A percentile compares a stretch with the other conserved stretches of the same genome.
Conservation (phyloP, 257 asterid species). For the Anisodus acutangulus region DNA sequence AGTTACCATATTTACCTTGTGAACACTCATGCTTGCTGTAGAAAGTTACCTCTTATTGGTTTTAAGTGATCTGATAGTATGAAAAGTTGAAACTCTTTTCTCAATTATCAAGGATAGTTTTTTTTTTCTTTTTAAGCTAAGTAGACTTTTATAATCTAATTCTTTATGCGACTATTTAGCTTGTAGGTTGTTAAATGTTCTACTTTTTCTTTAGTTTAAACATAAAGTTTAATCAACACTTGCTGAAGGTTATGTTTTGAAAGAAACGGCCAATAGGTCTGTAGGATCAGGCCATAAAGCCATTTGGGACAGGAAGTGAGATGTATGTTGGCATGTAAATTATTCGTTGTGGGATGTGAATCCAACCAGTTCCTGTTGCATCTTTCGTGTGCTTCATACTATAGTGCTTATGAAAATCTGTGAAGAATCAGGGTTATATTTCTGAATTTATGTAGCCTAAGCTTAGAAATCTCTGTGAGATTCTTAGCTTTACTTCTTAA, state of each 20-base stretch:
- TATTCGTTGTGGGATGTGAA: not conserved
- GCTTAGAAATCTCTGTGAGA: not conserved
- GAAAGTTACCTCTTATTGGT: not conserved
- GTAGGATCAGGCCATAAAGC: slow-evolving; percentile 6
- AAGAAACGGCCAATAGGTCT: not conserved
- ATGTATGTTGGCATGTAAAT: not conserved
- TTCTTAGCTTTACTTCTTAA: not conserved
- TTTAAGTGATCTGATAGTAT: not conserved
- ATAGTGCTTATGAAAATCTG: not conserved
- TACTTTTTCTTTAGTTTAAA: not conserved
- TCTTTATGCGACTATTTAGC: not conserved
- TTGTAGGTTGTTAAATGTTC: slow-evolving; percentile 2
- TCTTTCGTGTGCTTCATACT: not conserved
- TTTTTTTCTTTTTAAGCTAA: not conserved
- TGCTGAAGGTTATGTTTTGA: not conserved
- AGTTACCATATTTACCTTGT: not conserved
- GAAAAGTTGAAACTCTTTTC: not conserved
- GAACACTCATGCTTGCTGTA: not conserved
- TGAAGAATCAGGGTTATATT: not conserved
- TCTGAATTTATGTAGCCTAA: not conserved
- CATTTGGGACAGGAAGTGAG: slow-evolving; percentile 3
- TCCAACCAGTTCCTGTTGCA: not conserved
- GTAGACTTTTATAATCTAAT: not conserved
- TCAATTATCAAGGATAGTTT: not conserved
- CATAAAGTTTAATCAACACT: not conserved